A percentile compares a stretch with the other conserved stretches of the same genome.
These are phyloP conservation scores for Lodderomyces theae DNA, from an alignment of 1,139 yeast species.

Conservation along the genomic window DNA sequence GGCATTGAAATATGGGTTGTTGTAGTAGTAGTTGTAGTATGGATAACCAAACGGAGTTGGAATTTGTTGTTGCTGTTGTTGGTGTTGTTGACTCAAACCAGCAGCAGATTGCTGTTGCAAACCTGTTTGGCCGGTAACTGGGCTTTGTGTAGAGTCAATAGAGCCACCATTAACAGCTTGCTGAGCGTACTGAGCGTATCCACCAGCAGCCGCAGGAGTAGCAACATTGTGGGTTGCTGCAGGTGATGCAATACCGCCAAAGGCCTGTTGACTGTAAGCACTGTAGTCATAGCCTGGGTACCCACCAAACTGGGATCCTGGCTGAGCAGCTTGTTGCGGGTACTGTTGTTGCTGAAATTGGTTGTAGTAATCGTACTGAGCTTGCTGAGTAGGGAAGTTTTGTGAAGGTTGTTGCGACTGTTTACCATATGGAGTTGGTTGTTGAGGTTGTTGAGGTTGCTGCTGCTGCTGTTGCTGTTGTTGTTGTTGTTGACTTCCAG, in stretches of 20 bases:
- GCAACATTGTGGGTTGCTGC: conserved; percentile 36
- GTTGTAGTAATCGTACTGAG: conserved; percentile 25
- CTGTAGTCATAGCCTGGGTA: conserved; percentile 47
- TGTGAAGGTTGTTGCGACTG: conserved; percentile 17
- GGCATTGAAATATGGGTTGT: conserved; percentile 39
- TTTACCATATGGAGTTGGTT: conserved; percentile 15
- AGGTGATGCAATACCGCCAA: conserved; percentile 29
- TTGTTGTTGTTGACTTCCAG: conserved; percentile 13
- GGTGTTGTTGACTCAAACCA: conserved; percentile 10
- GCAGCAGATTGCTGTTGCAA: conserved; percentile 17
- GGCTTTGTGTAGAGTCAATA: conserved; percentile 24
- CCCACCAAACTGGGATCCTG: conserved; percentile 43
- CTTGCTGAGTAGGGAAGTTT: conserved; percentile 18
- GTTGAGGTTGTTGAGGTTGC: conserved; percentile 15
- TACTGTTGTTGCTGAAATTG: conserved; percentile 41
- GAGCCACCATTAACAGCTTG: conserved; percentile 22
- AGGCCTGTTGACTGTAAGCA: conserved; percentile 37
- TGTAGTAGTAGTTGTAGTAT: conserved; percentile 44
- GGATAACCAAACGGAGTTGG: conserved; percentile 46
- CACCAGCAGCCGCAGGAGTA: conserved; percentile 19
- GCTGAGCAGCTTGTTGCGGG: conserved; percentile 43
- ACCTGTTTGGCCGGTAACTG: conserved; percentile 27
- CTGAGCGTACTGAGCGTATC: conserved; percentile 27
- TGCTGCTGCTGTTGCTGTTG: conserved; percentile 16
- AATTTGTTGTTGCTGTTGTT: conserved; percentile 15